Evolutionary conservation across 768 basidiomycete genomes (phyloP).

Genomic region (Phallus indusiatus): DNA sequence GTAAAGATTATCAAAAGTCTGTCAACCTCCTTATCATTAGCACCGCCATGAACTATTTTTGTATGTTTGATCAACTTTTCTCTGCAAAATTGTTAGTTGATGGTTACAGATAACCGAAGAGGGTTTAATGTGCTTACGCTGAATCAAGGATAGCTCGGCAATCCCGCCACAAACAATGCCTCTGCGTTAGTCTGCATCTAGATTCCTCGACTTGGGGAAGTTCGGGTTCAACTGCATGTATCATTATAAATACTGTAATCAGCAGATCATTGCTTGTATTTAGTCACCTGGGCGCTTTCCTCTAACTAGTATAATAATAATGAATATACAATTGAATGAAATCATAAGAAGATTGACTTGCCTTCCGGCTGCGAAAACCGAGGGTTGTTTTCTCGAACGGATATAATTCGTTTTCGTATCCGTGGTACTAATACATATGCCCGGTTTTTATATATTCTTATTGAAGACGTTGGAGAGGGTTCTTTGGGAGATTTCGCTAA

Average conservation of each 20-base stretch:
- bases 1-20: background rate
- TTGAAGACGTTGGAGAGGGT: background rate
- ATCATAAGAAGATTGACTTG: background rate
- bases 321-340: background rate
- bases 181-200: constrained; percentile 12
- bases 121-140: constrained; percentile 10
- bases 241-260: background rate
- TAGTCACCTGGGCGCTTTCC: background rate
- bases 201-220: background rate
- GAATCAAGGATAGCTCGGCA: constrained; percentile 52
- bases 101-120: background rate
- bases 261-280: background rate
- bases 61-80: constrained; percentile 43
- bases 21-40: constrained; percentile 2
- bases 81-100: background rate
- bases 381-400: background rate
- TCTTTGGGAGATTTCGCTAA: background rate
- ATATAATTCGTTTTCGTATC: background rate
- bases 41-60: constrained; percentile 22
- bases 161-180: constrained; percentile 48
- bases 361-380: background rate
- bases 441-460: background rate
- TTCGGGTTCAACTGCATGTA: background rate
- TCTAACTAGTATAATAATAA: background rate
- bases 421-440: background rate